Evolutionary conservation across 2,329 filamentous ascomycete species (phyloP).

Genomic region (Talaromyces sp.): DNA sequence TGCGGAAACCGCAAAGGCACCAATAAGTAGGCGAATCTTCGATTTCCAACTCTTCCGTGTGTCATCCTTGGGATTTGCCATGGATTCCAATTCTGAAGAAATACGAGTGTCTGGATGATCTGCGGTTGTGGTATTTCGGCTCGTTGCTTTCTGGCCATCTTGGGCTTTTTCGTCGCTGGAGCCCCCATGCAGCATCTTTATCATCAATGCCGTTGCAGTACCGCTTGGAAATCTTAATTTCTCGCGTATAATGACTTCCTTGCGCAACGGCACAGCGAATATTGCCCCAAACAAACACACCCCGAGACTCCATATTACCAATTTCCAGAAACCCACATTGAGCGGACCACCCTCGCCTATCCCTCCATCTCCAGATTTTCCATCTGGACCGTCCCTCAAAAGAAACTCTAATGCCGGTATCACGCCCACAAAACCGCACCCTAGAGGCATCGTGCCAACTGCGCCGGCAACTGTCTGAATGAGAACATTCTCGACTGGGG

Average conservation of each 20-base stretch:
- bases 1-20: slow-evolving; percentile 58
- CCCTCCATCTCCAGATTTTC: slow-evolving; percentile 66
- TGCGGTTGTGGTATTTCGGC: neutral
- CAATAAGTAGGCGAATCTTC: slow-evolving; percentile 56
- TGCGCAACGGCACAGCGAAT: slow-evolving; percentile 86
- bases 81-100: slow-evolving; percentile 30
- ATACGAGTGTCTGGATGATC: neutral
- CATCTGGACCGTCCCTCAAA: slow-evolving; percentile 70
- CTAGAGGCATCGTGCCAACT: slow-evolving; percentile 94
- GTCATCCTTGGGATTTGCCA: slow-evolving; percentile 25
- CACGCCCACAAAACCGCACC: slow-evolving; percentile 92
- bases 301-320: slow-evolving; percentile 86
- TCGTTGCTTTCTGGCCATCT: neutral
- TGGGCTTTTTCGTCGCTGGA: slow-evolving; percentile 34
- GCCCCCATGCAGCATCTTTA: slow-evolving; percentile 77
- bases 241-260: slow-evolving; percentile 89
- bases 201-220: slow-evolving; percentile 91
- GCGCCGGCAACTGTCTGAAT: slow-evolving; percentile 94
- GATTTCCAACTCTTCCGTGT: slow-evolving; percentile 55
- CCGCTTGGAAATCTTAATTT: slow-evolving; percentile 91
- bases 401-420: slow-evolving; percentile 89
- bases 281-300: slow-evolving; percentile 96
- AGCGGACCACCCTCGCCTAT: slow-evolving; percentile 75
- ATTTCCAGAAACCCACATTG: slow-evolving; percentile 65
- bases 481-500: slow-evolving; percentile 91